A percentile compares a stretch with the other conserved stretches of the same genome.
These are phyloP conservation scores for Eimeria maxima DNA, from an alignment of 169 alveolate species.

Conservation along the genomic window DNA sequence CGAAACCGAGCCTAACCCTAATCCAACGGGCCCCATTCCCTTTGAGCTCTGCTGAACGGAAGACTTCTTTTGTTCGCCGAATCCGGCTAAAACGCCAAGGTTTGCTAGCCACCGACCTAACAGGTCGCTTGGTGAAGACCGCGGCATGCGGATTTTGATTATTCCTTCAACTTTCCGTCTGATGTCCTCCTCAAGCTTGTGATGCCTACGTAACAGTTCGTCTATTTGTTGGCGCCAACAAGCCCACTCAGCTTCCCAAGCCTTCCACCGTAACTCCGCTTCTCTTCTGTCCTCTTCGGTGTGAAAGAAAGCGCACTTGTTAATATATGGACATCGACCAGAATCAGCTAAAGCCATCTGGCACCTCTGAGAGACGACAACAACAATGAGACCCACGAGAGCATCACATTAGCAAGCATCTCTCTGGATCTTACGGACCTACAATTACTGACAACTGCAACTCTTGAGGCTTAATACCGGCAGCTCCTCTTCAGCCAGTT, in stretches of 20 bases:
- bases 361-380: slow-evolving; percentile 21
- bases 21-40: slow-evolving; percentile 12
- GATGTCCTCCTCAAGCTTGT: slow-evolving; percentile 68
- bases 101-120: slow-evolving; percentile 7
- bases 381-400: neutral
- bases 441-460: neutral
- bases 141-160: slow-evolving; percentile 73
- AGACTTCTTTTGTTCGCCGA: slow-evolving; percentile 6
- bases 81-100: slow-evolving; percentile 2
- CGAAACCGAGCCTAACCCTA: slow-evolving; percentile 7
- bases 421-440: neutral
- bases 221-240: slow-evolving; percentile 79
- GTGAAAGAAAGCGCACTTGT: slow-evolving; percentile 81
- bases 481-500: neutral
- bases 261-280: slow-evolving; percentile 60
- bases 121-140: slow-evolving; percentile 33
- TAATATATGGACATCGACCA: slow-evolving; percentile 61
- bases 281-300: slow-evolving; percentile 58
- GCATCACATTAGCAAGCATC: neutral
- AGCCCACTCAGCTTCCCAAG: slow-evolving; percentile 79
- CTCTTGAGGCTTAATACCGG: neutral
- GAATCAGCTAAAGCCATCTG: slow-evolving; percentile 71
- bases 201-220: slow-evolving; percentile 52
- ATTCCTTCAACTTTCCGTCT: slow-evolving; percentile 79
- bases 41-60: slow-evolving; percentile 32